Conservation (phyloP, 768 basidiomycete genomes). For the Leccinellum albellum region DNA sequence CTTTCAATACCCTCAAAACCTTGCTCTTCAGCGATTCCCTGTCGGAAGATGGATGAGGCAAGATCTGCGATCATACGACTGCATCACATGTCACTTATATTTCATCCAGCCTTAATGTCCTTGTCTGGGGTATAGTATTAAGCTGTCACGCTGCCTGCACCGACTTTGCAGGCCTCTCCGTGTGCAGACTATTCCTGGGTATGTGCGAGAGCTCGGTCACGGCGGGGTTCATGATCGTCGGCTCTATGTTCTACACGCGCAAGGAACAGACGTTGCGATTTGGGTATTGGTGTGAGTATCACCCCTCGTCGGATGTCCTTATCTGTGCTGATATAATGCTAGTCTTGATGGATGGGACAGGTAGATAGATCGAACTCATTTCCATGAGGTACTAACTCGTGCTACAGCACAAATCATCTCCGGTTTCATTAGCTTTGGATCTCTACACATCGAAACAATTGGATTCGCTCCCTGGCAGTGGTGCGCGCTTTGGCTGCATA, state of each 20-base stretch:
- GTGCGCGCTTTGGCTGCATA: slow-evolving; percentile 27
- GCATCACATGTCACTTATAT: neutral
- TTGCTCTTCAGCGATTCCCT: slow-evolving; percentile 67
- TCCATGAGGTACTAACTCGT: slow-evolving; percentile 4
- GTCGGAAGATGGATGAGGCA: slow-evolving; percentile 83
- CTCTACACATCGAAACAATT: slow-evolving; percentile 54
- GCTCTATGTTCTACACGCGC: slow-evolving; percentile 74
- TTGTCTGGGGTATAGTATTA: slow-evolving; percentile 61
- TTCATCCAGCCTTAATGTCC: slow-evolving; percentile 55
- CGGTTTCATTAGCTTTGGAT: slow-evolving; percentile 66
- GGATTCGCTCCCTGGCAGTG: slow-evolving; percentile 73
- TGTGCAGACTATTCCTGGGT: slow-evolving; percentile 61
- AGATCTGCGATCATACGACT: slow-evolving; percentile 4
- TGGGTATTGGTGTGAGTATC: slow-evolving; percentile 70
- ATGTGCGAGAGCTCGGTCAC: slow-evolving; percentile 72
- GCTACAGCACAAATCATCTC: slow-evolving; percentile 61
- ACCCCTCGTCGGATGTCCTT: neutral
- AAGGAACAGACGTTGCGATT: slow-evolving; percentile 65
- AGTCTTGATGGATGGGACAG: slow-evolving; percentile 77
- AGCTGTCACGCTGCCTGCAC: slow-evolving; percentile 66
- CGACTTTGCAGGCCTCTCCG: slow-evolving; percentile 62
- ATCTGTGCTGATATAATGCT: neutral
- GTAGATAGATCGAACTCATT: slow-evolving; percentile 26
- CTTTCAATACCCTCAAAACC: slow-evolving; percentile 74
- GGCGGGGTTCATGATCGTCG: slow-evolving; percentile 74